A percentile compares a stretch with the other conserved stretches of the same genome.
phyloP scores from a whole-genome alignment of 148 eudicot species.

The Rhododendron kiyosumense region DNA sequence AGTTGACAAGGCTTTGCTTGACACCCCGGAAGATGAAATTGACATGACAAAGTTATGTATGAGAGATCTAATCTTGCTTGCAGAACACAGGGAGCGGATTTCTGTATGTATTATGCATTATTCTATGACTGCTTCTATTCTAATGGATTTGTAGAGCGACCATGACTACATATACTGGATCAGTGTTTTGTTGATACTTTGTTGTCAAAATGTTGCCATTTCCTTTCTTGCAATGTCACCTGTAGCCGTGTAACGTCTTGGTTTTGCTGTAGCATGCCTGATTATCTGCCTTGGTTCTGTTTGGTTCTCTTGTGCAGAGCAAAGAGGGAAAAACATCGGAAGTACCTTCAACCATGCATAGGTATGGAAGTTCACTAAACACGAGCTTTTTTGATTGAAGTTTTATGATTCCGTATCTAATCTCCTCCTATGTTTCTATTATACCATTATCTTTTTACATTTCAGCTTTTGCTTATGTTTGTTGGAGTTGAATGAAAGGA shows the following conservation, averaged over 20 bases:
- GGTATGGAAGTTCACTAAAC: constrained; percentile 29
- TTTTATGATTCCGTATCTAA: not conserved
- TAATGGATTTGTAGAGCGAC: not conserved
- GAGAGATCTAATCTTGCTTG: constrained; percentile 60
- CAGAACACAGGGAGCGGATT: constrained; percentile 59
- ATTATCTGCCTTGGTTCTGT: not conserved
- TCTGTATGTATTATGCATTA: constrained; percentile 28
- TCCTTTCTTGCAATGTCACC: not conserved
- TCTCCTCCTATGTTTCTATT: not conserved
- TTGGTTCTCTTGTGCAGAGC: constrained; percentile 40
- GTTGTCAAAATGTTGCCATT: not conserved
- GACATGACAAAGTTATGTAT: constrained; percentile 45
- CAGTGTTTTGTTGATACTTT: constrained; percentile 1
- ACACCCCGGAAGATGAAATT: constrained; percentile 73
- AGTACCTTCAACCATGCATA: constrained; percentile 27
- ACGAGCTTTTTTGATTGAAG: not conserved
- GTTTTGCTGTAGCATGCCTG: not conserved
- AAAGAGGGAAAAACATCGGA: constrained; percentile 33
- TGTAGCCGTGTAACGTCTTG: not conserved
- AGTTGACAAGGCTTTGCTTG: constrained; percentile 71
- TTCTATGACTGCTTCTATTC: not conserved
- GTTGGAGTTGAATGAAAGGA: not conserved
- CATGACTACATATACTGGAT: not conserved
- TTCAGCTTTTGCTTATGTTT: not conserved
- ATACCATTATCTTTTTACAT: not conserved